Evolutionary conservation across 768 basidiomycete genomes (phyloP).

Genomic region (Pisolithus microcarpus): DNA sequence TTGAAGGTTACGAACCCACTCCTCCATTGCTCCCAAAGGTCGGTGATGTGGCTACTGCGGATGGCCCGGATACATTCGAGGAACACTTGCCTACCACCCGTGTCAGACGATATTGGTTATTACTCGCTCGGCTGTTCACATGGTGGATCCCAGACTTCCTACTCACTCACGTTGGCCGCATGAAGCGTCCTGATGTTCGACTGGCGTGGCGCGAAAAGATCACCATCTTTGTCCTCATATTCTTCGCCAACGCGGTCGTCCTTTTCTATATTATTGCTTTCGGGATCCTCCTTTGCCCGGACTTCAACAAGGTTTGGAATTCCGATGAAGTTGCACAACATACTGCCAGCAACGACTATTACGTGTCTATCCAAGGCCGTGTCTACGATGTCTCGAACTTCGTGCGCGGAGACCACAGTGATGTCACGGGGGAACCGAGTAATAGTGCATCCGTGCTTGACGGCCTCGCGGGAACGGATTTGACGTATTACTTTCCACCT

Average conservation of each 20-base stretch:
- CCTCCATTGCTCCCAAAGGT: constrained; percentile 31
- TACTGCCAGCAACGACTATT: constrained; percentile 45
- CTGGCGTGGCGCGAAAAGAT: constrained; percentile 68
- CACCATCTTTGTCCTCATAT: constrained; percentile 55
- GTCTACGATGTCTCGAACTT: constrained; percentile 60
- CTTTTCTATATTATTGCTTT: constrained; percentile 65
- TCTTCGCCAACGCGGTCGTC: constrained; percentile 44
- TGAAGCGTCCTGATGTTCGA: constrained; percentile 63
- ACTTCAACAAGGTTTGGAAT: constrained; percentile 56
- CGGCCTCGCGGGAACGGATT: constrained; percentile 52
- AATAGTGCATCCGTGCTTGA: constrained; percentile 41
- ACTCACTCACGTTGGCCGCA: constrained; percentile 44
- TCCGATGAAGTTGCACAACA: constrained; percentile 45
- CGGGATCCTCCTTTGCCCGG: constrained; percentile 53
- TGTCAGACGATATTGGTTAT: constrained; percentile 53
- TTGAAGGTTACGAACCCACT: constrained; percentile 19
- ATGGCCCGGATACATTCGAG: constrained; percentile 43
- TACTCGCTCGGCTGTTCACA: constrained; percentile 45
- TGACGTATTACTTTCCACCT: constrained; percentile 57
- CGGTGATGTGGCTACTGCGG: constrained; percentile 33
- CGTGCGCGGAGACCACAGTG: constrained; percentile 55
- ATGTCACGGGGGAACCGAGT: constrained; percentile 46
- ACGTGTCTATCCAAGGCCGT: constrained; percentile 54
- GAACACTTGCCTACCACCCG: constrained; percentile 47
- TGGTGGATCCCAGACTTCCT: constrained; percentile 51